Evolutionary conservation across 306 rosid genomes (phyloP).

Genomic region (Lupinus albus): DNA sequence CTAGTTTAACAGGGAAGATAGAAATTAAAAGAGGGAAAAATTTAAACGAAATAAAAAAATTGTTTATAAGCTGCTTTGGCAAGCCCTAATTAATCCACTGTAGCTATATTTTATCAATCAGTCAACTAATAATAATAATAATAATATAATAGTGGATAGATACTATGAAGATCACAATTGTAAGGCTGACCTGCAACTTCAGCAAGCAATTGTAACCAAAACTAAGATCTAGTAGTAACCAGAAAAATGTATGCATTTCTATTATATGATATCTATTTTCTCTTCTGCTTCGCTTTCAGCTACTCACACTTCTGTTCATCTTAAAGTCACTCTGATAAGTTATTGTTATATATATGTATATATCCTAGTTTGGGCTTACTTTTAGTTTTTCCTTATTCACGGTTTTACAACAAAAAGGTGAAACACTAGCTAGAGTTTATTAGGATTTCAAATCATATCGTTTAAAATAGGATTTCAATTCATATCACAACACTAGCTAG

Average conservation of each 20-base stretch:
- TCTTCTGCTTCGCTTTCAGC: slow-evolving; percentile 49
- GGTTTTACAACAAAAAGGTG: slow-evolving; percentile 42
- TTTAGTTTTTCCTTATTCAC: slow-evolving; percentile 32
- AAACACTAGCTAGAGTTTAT: slow-evolving; percentile 31
- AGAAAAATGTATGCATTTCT: neutral
- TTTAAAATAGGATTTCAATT: slow-evolving; percentile 9
- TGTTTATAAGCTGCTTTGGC: neutral
- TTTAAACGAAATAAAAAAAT: too few species aligned
- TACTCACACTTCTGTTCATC: slow-evolving; percentile 41
- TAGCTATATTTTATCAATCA: too few species aligned
- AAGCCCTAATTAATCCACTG: neutral
- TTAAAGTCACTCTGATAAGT: slow-evolving; percentile 27
- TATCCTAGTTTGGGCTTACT: slow-evolving; percentile 32
- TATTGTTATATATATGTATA: neutral
- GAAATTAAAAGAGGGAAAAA: too few species aligned
- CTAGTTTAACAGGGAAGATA: too few species aligned
- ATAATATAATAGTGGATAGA: too few species aligned
- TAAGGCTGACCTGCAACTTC: slow-evolving; percentile 26
- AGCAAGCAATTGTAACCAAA: slow-evolving; percentile 19
- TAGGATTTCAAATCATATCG: slow-evolving; percentile 43
- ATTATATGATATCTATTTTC: slow-evolving; percentile 24
- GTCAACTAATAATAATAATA: too few species aligned
- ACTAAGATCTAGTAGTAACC: slow-evolving; percentile 22
- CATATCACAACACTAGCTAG: neutral
- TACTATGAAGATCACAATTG: too few species aligned